A percentile compares a stretch with the other conserved stretches of the same genome.
Conservation (phyloP, 2,329 filamentous ascomycete genomes). For the Alternaria incomplexa region DNA sequence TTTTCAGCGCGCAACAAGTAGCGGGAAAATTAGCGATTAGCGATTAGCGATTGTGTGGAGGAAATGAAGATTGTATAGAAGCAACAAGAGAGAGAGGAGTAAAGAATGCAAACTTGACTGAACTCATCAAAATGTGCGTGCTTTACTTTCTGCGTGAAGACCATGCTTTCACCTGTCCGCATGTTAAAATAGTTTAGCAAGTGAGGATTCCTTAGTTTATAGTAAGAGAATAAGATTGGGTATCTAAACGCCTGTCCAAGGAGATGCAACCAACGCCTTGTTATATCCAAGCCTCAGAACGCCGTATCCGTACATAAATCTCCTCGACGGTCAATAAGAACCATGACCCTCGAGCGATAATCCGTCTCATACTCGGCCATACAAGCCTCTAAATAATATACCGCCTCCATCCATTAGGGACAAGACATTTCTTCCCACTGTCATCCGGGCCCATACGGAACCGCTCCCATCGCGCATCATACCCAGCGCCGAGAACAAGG, state of each 20-base stretch:
- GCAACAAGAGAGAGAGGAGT: neutral
- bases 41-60: neutral
- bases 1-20: too few relatives aligned
- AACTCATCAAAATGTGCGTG: neutral
- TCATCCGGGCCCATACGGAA: slow-evolving; percentile 62
- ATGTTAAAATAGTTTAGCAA: too few relatives aligned
- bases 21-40: too few relatives aligned
- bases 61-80: neutral
- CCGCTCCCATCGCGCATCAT: slow-evolving; percentile 85
- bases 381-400: slow-evolving; percentile 1
- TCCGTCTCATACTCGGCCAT: neutral
- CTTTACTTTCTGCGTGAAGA: neutral
- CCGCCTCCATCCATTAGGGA: slow-evolving; percentile 5
- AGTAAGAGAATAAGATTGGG: neutral
- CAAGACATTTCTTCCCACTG: slow-evolving; percentile 57
- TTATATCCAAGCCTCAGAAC: neutral
- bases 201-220: neutral
- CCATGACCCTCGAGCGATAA: neutral
- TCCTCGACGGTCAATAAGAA: neutral
- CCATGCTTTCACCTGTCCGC: neutral
- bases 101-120: neutral
- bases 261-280: neutral
- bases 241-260: neutral
- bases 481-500: slow-evolving; percentile 78
- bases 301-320: neutral